These are phyloP conservation scores for Excoecaria agallocha DNA, from an alignment of 345 rosid species.

Conservation along the genomic window DNA sequence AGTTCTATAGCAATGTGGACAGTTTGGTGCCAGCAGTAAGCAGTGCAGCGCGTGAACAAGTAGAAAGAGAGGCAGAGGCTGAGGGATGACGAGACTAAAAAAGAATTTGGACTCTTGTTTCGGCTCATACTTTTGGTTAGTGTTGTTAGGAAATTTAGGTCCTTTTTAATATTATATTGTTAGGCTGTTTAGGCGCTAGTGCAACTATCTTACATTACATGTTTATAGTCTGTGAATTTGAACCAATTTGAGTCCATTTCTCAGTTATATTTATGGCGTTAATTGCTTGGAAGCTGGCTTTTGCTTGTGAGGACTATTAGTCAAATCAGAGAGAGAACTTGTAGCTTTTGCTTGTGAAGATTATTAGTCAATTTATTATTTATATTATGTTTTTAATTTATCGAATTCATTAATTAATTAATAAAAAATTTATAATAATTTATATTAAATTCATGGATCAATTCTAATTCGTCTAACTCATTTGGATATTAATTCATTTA, in stretches of 20 bases:
- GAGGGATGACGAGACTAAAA: not conserved
- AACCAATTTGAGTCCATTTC: slow-evolving; percentile 5
- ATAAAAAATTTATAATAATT: too few species aligned
- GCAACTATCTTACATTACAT: not conserved
- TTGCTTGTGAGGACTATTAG: too few species aligned
- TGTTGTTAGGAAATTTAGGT: not conserved
- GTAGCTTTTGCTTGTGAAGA: too few species aligned
- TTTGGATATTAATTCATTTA: too few species aligned
- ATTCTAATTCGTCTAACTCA: too few species aligned
- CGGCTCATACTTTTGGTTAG: slow-evolving; percentile 4
- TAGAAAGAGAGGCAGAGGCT: slow-evolving; percentile 8
- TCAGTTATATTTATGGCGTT: not conserved
- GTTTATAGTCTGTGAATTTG: slow-evolving; percentile 9
- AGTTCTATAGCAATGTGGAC: slow-evolving; percentile 28
- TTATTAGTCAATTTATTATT: too few species aligned
- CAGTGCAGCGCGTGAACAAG: slow-evolving; percentile 7
- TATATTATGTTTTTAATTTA: too few species aligned
- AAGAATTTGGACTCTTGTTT: not conserved
- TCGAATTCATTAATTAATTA: too few species aligned
- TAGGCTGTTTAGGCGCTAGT: not conserved
- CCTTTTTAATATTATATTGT: not conserved
- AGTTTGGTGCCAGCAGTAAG: slow-evolving; percentile 30
- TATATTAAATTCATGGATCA: too few species aligned
- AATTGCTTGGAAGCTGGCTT: not conserved
- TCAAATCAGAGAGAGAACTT: too few species aligned